Base-by-base conservation (phyloP, 345 rosid genomes). In the Salix suchowensis region DNA sequence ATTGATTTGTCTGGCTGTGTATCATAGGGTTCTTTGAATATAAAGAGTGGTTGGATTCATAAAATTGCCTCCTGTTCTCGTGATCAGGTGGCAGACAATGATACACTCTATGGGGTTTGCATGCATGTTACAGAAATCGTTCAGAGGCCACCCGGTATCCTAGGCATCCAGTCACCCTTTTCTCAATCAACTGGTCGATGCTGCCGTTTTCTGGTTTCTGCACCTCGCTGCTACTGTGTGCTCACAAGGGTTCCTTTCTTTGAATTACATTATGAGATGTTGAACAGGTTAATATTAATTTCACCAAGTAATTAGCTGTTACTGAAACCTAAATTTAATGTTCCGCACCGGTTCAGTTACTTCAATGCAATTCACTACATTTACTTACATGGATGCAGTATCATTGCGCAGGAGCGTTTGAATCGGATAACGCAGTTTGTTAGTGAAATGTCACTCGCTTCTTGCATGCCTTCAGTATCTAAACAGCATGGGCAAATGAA, bases 201-300 rank as follows among this genome's bases (percentile, higher is more conserved):
- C 81, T 83, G 89, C 81, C 94, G 87, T 70, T 91, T 88, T 93
- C 81, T 96, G 82, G 91, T 91, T 82, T 90, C 99, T 81, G 99
- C 98, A 7, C 99, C 96, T 83, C 99, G 99, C 76, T 96, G 99
- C 85, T 96, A 96, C 78, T 96, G 99, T 83, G 55, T 96, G 86
- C 86, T 96, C 65, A 91, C 99, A 28, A 88, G 92, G 87, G 91
- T 89, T 79, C 99, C 98, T 44, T 96, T 93, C 88, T 96, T 96
- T 83, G 97, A 93, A 86, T 81, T 96, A 72, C 99, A 96, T 89
- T 93, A 86, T 76, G 98, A 91, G 89, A 89, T 93, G 97, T 81
- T 96, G 79, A 93, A 93, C 93, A 92, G 99, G 99, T 95, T 32
- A 80, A 61, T 48, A 6, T 77, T 71, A 30, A 73, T 77, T 78